Conservation (phyloP, 164 flowering plant species). For the Malania oleifera region DNA sequence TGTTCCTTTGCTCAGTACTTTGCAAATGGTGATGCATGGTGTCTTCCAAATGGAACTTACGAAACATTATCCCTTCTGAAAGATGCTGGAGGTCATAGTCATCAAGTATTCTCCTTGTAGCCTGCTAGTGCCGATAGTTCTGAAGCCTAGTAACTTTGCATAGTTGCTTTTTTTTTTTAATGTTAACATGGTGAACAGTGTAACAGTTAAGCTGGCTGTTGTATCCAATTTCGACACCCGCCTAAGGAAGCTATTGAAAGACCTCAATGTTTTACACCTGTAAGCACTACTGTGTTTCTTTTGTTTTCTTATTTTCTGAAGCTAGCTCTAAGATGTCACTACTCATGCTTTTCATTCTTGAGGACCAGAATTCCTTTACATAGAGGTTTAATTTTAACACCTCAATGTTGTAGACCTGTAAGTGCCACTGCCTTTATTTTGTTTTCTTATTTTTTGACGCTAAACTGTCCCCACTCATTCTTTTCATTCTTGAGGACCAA, state of each 20-base stretch:
- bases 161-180: constrained; percentile 1
- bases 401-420: too few species aligned
- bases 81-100: constrained; percentile 76
- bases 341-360: too few species aligned
- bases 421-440: too few species aligned
- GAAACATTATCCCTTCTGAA: constrained; percentile 51
- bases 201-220: constrained; percentile 86
- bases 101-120: constrained; percentile 22
- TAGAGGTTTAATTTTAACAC: not conserved
- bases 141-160: not conserved
- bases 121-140: not conserved
- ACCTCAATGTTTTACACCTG: constrained; percentile 71
- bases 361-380: not conserved
- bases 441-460: too few species aligned
- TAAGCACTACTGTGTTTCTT: constrained; percentile 26
- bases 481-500: not conserved
- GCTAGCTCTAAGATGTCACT: too few species aligned
- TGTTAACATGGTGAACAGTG: constrained; percentile 13
- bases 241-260: constrained; percentile 81
- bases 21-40: constrained; percentile 87
- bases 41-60: constrained; percentile 70
- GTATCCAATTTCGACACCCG: constrained; percentile 95
- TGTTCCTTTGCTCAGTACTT: constrained; percentile 48
- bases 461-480: too few species aligned
- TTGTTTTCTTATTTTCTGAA: not conserved